These are phyloP conservation scores for Acidomyces sp. DNA, from an alignment of 495 filamentous ascomycete species.

Conservation along the genomic window DNA sequence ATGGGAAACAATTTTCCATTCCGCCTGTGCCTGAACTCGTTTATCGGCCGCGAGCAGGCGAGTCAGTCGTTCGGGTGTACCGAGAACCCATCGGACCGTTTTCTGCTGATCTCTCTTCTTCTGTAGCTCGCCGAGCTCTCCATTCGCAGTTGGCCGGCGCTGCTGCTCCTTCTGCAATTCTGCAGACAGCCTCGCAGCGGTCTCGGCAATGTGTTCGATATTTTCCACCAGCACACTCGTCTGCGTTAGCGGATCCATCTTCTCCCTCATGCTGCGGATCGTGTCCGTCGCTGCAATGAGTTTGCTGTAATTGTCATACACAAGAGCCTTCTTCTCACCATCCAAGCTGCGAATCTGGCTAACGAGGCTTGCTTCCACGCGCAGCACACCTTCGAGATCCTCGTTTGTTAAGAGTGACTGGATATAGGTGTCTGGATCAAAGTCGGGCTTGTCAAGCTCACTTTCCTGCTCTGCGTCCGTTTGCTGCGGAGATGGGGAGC, in stretches of 20 bases:
- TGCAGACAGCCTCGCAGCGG: constrained; percentile 49
- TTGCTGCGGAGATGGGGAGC: constrained; percentile 4
- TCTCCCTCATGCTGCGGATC: constrained; percentile 68
- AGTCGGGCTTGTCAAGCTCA: constrained; percentile 45
- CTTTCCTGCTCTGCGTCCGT: constrained; percentile 29
- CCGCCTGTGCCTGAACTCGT: constrained; percentile 50
- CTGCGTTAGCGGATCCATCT: constrained; percentile 61
- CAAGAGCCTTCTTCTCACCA: constrained; percentile 88
- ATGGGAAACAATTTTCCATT: constrained; percentile 23
- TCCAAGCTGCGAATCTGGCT: constrained; percentile 77
- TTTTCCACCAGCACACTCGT: constrained; percentile 61
- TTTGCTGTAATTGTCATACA: constrained; percentile 97
- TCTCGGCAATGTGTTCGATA: constrained; percentile 69
- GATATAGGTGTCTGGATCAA: constrained; percentile 47
- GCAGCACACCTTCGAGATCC: constrained; percentile 50
- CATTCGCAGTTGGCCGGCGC: constrained; percentile 20
- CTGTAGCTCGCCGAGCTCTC: neutral
- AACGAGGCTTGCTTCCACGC: constrained; percentile 49
- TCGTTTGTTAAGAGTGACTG: constrained; percentile 49
- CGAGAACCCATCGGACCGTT: constrained; percentile 60
- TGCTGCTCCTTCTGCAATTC: constrained; percentile 27
- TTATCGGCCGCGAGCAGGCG: constrained; percentile 39
- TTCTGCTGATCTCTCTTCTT: constrained; percentile 43
- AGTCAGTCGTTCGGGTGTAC: constrained; percentile 39
- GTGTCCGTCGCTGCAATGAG: constrained; percentile 90